A percentile compares a stretch with the other conserved stretches of the same genome.
phyloP scores from a whole-genome alignment of 176 grass and related monocot species.

The Guadua angustifolia region DNA sequence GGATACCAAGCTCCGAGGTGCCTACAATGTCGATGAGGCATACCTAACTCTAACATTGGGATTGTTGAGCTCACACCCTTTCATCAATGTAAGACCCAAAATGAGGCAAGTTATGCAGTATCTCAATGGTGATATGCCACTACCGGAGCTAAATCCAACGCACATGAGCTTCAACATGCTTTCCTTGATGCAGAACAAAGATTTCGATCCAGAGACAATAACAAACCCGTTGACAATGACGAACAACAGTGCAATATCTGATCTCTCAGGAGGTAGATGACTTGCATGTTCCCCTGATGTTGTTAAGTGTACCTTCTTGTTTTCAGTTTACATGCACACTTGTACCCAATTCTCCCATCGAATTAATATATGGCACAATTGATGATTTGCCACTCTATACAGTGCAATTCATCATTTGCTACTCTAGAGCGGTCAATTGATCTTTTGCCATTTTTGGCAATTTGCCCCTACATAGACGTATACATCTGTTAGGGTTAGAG shows the following conservation, averaged over 20 bases:
- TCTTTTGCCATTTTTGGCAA: too few relatives aligned
- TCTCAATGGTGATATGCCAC: neutral
- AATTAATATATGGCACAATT: too few relatives aligned
- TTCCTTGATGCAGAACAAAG: neutral
- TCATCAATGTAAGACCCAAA: neutral
- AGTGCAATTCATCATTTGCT: too few relatives aligned
- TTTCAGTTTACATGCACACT: too few relatives aligned
- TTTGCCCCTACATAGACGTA: too few relatives aligned
- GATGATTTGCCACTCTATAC: too few relatives aligned
- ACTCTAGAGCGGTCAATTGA: too few relatives aligned
- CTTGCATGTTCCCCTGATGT: too few relatives aligned
- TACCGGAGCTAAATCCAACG: neutral
- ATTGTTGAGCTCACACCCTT: conserved; percentile 11
- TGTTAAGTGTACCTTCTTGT: too few relatives aligned
- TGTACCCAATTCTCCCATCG: too few relatives aligned
- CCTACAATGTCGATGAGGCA: neutral
- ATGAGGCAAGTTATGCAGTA: neutral
- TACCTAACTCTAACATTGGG: neutral
- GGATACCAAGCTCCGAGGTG: neutral
- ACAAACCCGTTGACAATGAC: neutral
- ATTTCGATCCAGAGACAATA: neutral
- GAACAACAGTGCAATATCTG: neutral
- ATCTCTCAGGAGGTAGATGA: too few relatives aligned
- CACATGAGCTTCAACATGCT: neutral
- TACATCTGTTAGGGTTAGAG: too few relatives aligned